Percentiles rank a stretch among this genome's conserved stretches.
Evolutionary conservation across 2,329 filamentous ascomycete genomes (phyloP).

Genomic region (Didymella glomerata): DNA sequence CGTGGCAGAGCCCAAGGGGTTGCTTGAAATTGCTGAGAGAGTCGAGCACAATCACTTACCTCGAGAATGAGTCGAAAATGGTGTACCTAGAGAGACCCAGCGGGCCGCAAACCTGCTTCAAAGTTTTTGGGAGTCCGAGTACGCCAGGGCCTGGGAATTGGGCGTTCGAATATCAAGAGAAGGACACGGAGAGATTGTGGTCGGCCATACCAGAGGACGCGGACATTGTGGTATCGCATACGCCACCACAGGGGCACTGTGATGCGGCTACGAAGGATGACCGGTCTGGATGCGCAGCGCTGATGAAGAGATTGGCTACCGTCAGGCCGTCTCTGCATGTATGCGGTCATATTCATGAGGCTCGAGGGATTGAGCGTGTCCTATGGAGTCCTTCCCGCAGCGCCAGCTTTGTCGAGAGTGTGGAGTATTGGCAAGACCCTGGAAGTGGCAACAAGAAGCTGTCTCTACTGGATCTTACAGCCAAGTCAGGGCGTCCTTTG

Average conservation of each 20-base stretch:
- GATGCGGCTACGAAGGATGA: constrained; percentile 54
- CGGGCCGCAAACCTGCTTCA: constrained; percentile 65
- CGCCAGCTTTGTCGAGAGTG: constrained; percentile 33
- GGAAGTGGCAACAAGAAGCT: constrained; percentile 66
- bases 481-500: constrained; percentile 39
- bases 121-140: constrained; percentile 75
- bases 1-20: constrained; percentile 60
- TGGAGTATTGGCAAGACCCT: constrained; percentile 67
- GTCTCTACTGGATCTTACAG: constrained; percentile 69
- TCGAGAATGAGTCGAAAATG: constrained; percentile 65
- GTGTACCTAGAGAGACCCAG: constrained; percentile 61
- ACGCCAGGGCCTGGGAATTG: constrained; percentile 65
- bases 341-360: constrained; percentile 77
- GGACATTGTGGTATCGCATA: constrained; percentile 76
- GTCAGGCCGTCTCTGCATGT: constrained; percentile 71
- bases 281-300: constrained; percentile 66
- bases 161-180: constrained; percentile 71
- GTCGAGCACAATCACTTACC: constrained; percentile 67
- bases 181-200: constrained; percentile 63
- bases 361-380: constrained; percentile 69
- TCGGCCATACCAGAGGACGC: constrained; percentile 66
- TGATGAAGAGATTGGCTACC: constrained; percentile 66
- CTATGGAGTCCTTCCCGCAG: constrained; percentile 61
- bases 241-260: constrained; percentile 68
- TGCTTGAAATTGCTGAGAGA: constrained; percentile 64